Base-by-base conservation (phyloP, 768 basidiomycete species). In the Mycena vitilis region DNA sequence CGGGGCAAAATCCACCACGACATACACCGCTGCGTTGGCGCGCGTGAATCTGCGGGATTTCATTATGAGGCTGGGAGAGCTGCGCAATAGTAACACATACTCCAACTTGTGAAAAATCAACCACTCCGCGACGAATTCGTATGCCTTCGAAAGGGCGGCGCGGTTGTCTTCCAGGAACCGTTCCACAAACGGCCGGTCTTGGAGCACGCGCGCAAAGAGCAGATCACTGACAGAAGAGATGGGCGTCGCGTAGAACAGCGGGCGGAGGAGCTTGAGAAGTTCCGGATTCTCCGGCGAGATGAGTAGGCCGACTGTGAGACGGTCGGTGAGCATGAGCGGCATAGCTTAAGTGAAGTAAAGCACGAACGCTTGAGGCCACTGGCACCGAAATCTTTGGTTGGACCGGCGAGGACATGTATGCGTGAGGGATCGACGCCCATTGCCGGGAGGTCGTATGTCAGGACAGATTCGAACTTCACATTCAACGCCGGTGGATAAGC, bases 381-480 rank as follows among this genome's bases (percentile, higher is more conserved):
- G 5, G 74, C 73, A 18, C 76, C 72, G 44, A 79, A 78, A 60
- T 79, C 78, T 60, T 79, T 79, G 25, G 78, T 76, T 55, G 77
- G 77, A 1, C 78, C 75, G 10, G 75, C 75, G 9, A 79, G 63
- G 51, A 75, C 76, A 44, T 78, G 78, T 2, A 77, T 69, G 5
- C 78, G 68, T 2, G 63, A 44, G 18, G 76, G 75, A 51, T 76
- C 71, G 15, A 78, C 71, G 11, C 69, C 66, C 15, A 72, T 30
- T 1, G 66, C 61, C 34, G 67, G 48, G 0, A 77, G 67, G 48
- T 77, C 73, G 30, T 74, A 60, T 0, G 72, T 74, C 7, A 79
- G 53, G 15, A 72, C 67, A 4, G 74, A 75, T 18, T 64, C 60
- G 62, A 79, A 79, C 10, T 45, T 47, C 20, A n/a, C 67, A 20